Evolutionary conservation across 2,329 filamentous ascomycete genomes (phyloP), one percentile per base, ranked within the genome.

Genomic region (Sporothrix mexicana): DNA sequence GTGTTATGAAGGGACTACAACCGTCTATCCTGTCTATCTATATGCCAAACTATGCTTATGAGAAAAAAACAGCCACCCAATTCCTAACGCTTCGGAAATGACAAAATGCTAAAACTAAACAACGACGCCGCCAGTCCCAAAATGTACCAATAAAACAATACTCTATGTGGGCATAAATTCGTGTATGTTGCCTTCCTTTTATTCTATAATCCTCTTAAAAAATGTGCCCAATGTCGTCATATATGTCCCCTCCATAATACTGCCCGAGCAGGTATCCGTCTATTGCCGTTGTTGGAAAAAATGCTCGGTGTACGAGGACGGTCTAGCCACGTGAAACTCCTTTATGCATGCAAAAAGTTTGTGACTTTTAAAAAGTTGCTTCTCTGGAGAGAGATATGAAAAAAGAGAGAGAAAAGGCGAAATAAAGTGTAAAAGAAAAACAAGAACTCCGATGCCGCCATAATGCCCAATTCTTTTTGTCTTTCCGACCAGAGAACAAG

Each of bases 371-470:
- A 17, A 25, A 10, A 47, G 55, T 41, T 51, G 17, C 36, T 62
- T 62, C 53, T 25, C 43, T 47, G 36, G 23, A 53, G n/a, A 41
- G 23, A 55, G 55, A 62, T 62, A 62, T 70, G 13, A 70, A 36
- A n/a, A 64, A 43, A 30, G 45, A 49, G n/a, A 51, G 12, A 17
- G 41, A 59, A 47, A 17, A 23, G 3, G n/a, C 57, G 45, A 20
- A 36, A 36, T 49, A 30, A 51, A 43, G 30, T 13, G 36, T n/a
- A 25, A 25, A 41, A 57, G 41, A n/a, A 20, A 23, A 45, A 49
- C 3, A 51, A 55, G 3, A 70, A 45, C 69, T 55, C 69, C 69
- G 7, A 62, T 25, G 30, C 62, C 43, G 55, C 69, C 69, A 70
- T 45, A 47, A 61, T 61, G 53, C 45, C 43, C 61, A 47, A 25